These are phyloP conservation scores for Clonostachys solani DNA, from an alignment of 2,329 filamentous ascomycete genomes.

Conservation along the genomic window DNA sequence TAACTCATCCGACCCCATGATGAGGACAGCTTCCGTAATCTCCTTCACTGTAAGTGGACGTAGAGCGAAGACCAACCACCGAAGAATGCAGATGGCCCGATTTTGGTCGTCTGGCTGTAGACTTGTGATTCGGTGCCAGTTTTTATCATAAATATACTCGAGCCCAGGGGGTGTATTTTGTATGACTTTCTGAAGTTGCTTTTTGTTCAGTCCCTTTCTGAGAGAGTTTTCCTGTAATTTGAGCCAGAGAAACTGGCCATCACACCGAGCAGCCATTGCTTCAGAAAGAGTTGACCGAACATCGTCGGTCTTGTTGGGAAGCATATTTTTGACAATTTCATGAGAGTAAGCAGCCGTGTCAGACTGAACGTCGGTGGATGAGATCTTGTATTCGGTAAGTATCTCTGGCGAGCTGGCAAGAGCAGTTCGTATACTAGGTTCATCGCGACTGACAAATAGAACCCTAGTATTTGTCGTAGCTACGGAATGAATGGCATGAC, in stretches of 20 bases:
- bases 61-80: constrained; percentile 17
- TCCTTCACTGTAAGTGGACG: constrained; percentile 11
- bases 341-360: constrained; percentile 14
- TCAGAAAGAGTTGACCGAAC: constrained; percentile 10
- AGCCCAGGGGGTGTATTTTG: constrained; percentile 17
- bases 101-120: constrained; percentile 6
- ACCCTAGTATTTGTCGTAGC: constrained; percentile 10
- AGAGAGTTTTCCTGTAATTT: constrained; percentile 19
- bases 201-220: constrained; percentile 13
- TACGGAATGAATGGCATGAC: background rate
- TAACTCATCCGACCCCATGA: background rate
- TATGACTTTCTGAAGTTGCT: constrained; percentile 18
- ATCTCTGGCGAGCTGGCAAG: constrained; percentile 1
- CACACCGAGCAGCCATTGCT: constrained; percentile 15
- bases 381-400: constrained; percentile 10
- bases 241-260: constrained; percentile 27
- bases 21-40: constrained; percentile 14
- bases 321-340: constrained; percentile 17
- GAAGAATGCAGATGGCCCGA: constrained; percentile 19
- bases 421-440: constrained; percentile 11
- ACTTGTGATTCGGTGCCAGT: constrained; percentile 15
- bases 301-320: constrained; percentile 14
- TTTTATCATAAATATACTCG: constrained; percentile 18
- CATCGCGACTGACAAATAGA: constrained; percentile 16
- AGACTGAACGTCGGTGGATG: constrained; percentile 10